A percentile compares a stretch with the other conserved stretches of the same genome.
Evolutionary conservation across 2,329 filamentous ascomycete species (phyloP).

Genomic region (Cyphellophora attinorum): DNA sequence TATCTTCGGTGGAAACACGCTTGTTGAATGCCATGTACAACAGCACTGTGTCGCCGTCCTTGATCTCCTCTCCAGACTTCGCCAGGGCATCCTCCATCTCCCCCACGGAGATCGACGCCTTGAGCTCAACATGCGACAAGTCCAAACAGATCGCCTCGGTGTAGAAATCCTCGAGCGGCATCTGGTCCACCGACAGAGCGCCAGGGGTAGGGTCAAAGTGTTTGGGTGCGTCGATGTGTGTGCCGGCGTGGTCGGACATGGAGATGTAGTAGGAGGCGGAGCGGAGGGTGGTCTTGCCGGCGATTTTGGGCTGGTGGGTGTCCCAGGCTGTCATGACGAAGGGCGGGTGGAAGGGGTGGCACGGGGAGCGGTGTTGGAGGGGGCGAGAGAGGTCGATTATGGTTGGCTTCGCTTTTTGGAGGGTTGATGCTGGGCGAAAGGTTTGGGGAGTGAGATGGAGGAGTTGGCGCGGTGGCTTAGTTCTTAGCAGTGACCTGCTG

Average conservation of each 20-base stretch:
- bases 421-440: too few species aligned
- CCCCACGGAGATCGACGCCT: conserved; percentile 3
- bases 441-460: too few species aligned
- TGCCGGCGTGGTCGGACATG: conserved; percentile 6
- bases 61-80: conserved; percentile 2
- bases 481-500: too few species aligned
- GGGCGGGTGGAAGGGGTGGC: neutral
- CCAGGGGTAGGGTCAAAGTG: conserved; percentile 2
- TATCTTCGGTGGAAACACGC: neutral
- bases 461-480: too few species aligned
- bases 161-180: conserved; percentile 5
- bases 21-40: conserved; percentile 3
- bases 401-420: neutral
- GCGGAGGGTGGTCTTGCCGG: neutral
- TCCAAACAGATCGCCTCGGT: conserved; percentile 6
- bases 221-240: conserved; percentile 6
- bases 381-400: neutral
- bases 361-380: neutral
- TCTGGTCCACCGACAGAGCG: conserved; percentile 3
- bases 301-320: conserved; percentile 1
- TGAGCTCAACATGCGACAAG: conserved; percentile 5
- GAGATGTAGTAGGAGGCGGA: conserved; percentile 3
- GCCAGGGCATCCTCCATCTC: conserved; percentile 2
- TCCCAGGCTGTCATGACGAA: conserved; percentile 2
- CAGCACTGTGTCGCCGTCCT: conserved; percentile 2